These are phyloP conservation scores for Cucurbita maxima DNA, from an alignment of 306 rosid genomes.

Conservation along the genomic window DNA sequence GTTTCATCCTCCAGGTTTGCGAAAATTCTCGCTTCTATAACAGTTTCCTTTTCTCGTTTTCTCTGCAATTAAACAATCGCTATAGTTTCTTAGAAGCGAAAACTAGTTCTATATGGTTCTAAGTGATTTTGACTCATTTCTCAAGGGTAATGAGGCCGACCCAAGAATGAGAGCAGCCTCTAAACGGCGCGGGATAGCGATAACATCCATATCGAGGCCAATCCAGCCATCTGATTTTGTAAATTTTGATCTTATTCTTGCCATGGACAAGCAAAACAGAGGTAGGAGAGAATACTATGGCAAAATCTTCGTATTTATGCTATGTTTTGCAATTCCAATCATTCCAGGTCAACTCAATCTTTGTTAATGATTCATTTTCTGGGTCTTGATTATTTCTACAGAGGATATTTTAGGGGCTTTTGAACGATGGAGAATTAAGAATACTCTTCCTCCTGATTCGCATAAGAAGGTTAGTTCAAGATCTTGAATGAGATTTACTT, in stretches of 20 bases:
- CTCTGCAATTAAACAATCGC: background rate
- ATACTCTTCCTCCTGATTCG: slow-evolving; percentile 52
- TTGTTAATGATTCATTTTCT: slow-evolving; percentile 3
- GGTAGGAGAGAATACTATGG: slow-evolving; percentile 17
- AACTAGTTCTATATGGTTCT: background rate
- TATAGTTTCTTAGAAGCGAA: background rate
- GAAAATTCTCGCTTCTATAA: background rate
- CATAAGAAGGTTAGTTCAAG: slow-evolving; percentile 42
- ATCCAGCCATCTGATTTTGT: slow-evolving; percentile 59
- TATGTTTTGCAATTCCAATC: background rate
- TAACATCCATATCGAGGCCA: slow-evolving; percentile 77
- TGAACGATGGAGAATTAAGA: slow-evolving; percentile 47
- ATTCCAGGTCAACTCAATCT: background rate
- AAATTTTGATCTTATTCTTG: slow-evolving; percentile 81
- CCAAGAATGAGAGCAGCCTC: slow-evolving; percentile 90
- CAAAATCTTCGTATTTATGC: background rate
- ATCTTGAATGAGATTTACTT: background rate
- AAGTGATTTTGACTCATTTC: slow-evolving; percentile 11
- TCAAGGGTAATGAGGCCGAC: slow-evolving; percentile 76
- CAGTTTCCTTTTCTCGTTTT: background rate
- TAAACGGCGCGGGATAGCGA: slow-evolving; percentile 63
- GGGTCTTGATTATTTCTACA: slow-evolving; percentile 21
- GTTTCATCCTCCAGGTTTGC: background rate
- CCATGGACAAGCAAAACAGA: slow-evolving; percentile 78
- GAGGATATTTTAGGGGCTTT: slow-evolving; percentile 68